Conservation (phyloP, 345 rosid species). For the Hypericum perforatum region DNA sequence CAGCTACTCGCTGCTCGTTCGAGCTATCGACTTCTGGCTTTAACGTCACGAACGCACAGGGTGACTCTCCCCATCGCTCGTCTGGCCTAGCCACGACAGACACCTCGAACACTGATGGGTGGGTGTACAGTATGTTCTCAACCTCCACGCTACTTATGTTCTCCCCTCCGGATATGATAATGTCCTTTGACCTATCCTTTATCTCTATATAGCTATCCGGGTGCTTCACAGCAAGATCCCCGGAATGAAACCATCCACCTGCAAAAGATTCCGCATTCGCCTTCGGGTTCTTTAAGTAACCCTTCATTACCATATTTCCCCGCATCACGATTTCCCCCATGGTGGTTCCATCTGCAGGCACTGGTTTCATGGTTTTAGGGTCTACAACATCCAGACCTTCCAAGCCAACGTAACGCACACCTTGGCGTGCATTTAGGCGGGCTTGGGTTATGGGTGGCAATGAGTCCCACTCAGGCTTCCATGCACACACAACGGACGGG, state of each 20-base stretch:
- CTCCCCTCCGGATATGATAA: constrained; percentile 90
- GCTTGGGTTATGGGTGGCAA: constrained; percentile 62
- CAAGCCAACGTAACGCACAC: constrained; percentile 61
- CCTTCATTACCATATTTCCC: constrained; percentile 80
- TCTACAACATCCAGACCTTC: constrained; percentile 66
- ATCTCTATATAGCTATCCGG: constrained; percentile 79
- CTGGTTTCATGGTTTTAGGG: constrained; percentile 49
- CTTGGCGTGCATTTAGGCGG: constrained; percentile 86
- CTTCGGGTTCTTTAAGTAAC: constrained; percentile 75
- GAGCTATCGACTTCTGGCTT: constrained; percentile 38
- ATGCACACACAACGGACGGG: constrained; percentile 73
- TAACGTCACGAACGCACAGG: constrained; percentile 76
- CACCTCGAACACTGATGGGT: constrained; percentile 72
- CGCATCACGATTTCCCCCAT: constrained; percentile 80
- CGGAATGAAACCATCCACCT: constrained; percentile 83
- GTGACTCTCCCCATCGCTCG: constrained; percentile 82
- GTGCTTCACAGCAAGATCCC: constrained; percentile 80
- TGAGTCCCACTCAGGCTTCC: constrained; percentile 93
- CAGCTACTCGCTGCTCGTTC: constrained; percentile 31
- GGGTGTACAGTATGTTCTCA: constrained; percentile 55
- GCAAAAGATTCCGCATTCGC: constrained; percentile 72
- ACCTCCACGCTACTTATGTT: constrained; percentile 86
- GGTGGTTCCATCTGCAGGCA: constrained; percentile 73
- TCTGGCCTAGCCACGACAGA: constrained; percentile 84
- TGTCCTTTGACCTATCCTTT: constrained; percentile 83